Evolutionary conservation across 768 basidiomycete genomes (phyloP).

Genomic region (Nevesoporus exiguus): DNA sequence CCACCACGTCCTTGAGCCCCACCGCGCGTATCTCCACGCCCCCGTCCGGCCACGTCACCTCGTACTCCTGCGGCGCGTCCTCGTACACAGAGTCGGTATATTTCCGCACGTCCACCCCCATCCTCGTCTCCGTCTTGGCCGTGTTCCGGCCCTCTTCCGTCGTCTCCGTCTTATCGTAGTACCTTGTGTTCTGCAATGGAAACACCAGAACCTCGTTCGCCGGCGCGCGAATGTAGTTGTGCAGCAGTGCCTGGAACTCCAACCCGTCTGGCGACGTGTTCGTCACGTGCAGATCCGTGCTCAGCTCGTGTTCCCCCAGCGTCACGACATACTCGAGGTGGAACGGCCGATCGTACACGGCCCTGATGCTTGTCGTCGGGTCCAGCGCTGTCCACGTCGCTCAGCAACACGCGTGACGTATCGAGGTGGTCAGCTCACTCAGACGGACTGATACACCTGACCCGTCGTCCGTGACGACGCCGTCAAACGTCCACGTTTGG

Average conservation of each 20-base stretch:
- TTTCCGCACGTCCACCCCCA: conserved; percentile 59
- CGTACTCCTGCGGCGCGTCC: conserved; percentile 52
- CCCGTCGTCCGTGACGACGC: conserved; percentile 61
- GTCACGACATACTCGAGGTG: conserved; percentile 79
- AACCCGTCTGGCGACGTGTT: conserved; percentile 60
- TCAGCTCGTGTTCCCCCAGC: conserved; percentile 66
- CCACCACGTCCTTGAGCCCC: conserved; percentile 77
- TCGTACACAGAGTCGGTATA: conserved; percentile 80
- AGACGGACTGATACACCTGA: conserved; percentile 74
- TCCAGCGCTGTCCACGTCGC: conserved; percentile 47
- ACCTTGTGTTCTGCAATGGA: conserved; percentile 61
- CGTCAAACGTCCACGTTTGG: conserved; percentile 66
- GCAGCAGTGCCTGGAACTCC: conserved; percentile 90
- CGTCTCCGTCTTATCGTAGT: conserved; percentile 78
- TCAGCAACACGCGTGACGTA: neutral
- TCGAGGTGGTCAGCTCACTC: conserved; percentile 44
- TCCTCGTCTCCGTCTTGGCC: conserved; percentile 56
- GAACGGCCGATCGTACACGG: conserved; percentile 63
- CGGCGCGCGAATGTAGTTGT: conserved; percentile 80
- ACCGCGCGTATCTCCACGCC: conserved; percentile 49
- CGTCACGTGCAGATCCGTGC: conserved; percentile 75
- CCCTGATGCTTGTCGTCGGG: conserved; percentile 55
- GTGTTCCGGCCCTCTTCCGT: conserved; percentile 46
- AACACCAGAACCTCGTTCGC: conserved; percentile 55
- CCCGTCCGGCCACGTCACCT: conserved; percentile 57